A percentile compares a stretch with the other conserved stretches of the same genome.
Conservation (phyloP, 805 yeast genomes). For the Saccharomycopsis malanga region DNA sequence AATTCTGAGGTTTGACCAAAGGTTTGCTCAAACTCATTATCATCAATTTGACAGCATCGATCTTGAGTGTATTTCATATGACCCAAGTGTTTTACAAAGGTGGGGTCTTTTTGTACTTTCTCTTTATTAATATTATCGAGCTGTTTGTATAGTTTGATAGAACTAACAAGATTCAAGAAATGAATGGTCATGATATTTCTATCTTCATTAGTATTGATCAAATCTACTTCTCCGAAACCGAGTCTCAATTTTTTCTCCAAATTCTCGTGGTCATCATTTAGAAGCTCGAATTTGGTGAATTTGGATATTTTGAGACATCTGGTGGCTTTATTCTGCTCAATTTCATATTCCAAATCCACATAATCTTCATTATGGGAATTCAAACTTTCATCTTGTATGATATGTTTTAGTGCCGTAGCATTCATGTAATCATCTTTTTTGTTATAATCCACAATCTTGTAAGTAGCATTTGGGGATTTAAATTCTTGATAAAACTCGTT, state of each 20-base stretch:
- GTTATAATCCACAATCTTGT: slow-evolving; percentile 15
- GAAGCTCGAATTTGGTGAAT: slow-evolving; percentile 12
- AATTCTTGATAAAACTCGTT: slow-evolving; percentile 19
- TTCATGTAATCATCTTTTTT: slow-evolving; percentile 7
- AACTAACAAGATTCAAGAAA: slow-evolving; percentile 16
- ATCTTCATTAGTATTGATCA: slow-evolving; percentile 21
- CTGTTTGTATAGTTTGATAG: slow-evolving; percentile 11
- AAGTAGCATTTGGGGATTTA: slow-evolving; percentile 16
- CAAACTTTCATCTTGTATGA: background rate
- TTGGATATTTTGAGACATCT: slow-evolving; percentile 17
- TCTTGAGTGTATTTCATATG: slow-evolving; percentile 15
- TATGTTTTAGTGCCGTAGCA: slow-evolving; percentile 1
- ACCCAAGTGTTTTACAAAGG: slow-evolving; percentile 4
- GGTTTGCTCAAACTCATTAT: slow-evolving; percentile 20
- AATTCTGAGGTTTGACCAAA: slow-evolving; percentile 16
- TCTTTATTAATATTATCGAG: background rate
- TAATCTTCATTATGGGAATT: slow-evolving; percentile 4
- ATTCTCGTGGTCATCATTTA: slow-evolving; percentile 22
- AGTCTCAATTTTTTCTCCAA: slow-evolving; percentile 20
- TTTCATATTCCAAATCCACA: slow-evolving; percentile 14
- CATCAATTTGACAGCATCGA: slow-evolving; percentile 21
- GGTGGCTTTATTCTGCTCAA: slow-evolving; percentile 18
- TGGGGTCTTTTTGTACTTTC: background rate
- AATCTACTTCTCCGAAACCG: slow-evolving; percentile 19
- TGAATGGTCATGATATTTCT: slow-evolving; percentile 18